Conservation (phyloP, 257 asterid species). For the Vinca minor region DNA sequence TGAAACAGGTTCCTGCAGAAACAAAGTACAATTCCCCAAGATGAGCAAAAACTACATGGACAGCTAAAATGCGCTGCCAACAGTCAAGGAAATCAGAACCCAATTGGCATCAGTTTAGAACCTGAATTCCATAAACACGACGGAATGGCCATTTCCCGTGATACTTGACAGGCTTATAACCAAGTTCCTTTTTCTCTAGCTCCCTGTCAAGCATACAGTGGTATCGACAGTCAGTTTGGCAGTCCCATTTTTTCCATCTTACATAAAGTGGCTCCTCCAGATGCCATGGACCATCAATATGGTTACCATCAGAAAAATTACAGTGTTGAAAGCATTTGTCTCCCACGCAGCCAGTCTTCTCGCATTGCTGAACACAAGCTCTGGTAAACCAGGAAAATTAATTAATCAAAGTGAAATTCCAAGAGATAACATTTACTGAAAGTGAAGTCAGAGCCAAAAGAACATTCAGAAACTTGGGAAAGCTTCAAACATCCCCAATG, state of each 20-base stretch:
- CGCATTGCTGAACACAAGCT: conserved; percentile 60
- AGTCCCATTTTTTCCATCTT: conserved; percentile 87
- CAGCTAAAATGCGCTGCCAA: conserved; percentile 3
- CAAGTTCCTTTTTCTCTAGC: conserved; percentile 58
- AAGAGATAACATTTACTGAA: background rate
- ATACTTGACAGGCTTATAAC: conserved; percentile 64
- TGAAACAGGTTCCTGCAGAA: conserved; percentile 78
- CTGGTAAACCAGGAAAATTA: conserved; percentile 33
- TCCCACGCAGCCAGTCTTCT: conserved; percentile 85
- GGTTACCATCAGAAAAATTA: conserved; percentile 53
- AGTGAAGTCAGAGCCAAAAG: background rate
- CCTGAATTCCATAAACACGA: conserved; percentile 81
- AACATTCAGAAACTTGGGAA: background rate
- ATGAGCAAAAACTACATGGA: conserved; percentile 4
- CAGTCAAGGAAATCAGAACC: conserved; percentile 7
- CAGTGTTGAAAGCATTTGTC: conserved; percentile 70
- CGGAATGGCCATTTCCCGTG: conserved; percentile 84
- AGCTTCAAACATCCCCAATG: background rate
- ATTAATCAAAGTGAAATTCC: conserved; percentile 14
- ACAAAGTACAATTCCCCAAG: conserved; percentile 4
- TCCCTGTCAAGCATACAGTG: conserved; percentile 76
- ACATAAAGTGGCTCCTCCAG: conserved; percentile 82
- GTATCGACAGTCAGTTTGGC: conserved; percentile 67
- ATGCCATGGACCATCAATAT: conserved; percentile 74
- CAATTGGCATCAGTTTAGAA: conserved; percentile 14